Evolutionary conservation across 805 yeast genomes (phyloP), one percentile per base, ranked within the genome.

Genomic region (Teunomyces funiuensis): DNA sequence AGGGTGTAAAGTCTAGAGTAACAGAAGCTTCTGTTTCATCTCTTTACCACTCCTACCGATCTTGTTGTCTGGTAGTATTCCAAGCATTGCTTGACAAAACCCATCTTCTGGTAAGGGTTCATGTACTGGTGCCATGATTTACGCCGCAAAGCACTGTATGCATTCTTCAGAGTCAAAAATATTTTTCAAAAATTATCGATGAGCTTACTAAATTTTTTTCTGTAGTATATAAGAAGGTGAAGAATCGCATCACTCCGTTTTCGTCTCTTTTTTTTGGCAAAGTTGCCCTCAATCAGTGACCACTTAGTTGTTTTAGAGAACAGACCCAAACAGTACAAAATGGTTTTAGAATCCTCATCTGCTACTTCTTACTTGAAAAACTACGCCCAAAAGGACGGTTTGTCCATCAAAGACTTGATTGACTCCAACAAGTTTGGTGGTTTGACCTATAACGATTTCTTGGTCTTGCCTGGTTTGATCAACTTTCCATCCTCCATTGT

Each of bases 371-470:
- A 73, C 61, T 77, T 93, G 52, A 66, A 77, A 46, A 65, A 77
- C 47, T 91, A 88, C 76, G 49, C 76, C 44, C 66, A 73, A 55
- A 82, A 77, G 62, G 99, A 93, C 65, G 99, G 99, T 50, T 77
- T 93, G 53, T 82, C 85, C 49, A 85, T 86, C 57, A 74, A 79
- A 45, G 78, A 85, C 53, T 80, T 93, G 67, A 87, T 93, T 85
- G 96, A 93, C 73, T 88, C 97, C 39, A 73, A 80, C 54, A 66
- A 73, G 55, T 85, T 93, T 71, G 99, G 99, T 66, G 99, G 99
- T 44, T 80, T 93, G 62, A 93, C 99, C 52, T 93, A 93, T 76
- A 93, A 93, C 63, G 99, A 93, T 73, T 88, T 93, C 67, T 79
- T 93, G 67, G 79, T 93, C 55, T 80, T 93, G 58, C 99, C 99